Base-by-base conservation (phyloP, 495 filamentous ascomycete genomes). In the Letharia lupina region DNA sequence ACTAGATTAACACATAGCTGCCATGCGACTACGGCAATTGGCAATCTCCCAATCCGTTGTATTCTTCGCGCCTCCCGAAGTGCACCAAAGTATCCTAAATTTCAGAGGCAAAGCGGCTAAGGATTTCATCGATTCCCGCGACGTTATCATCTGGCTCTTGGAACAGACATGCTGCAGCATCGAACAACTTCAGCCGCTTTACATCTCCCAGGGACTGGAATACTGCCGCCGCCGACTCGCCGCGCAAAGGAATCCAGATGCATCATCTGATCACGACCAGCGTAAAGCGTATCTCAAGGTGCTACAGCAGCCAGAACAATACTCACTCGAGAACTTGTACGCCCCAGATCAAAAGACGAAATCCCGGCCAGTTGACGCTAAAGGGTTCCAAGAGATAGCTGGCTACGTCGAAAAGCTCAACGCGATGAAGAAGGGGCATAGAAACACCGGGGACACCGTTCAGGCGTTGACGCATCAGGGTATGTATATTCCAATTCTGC, bases 91-190 rank as follows among this genome's bases (percentile, higher is more conserved):
- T 47, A 82, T 84, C 60, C 48, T 73, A 7, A 74, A 78, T 54
- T 69, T 76, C 16, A 64, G 72, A 42, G 35, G 54, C 10, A 79
- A 77, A 66, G 63, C 28, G 2, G 50, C 61, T 0, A 18, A 37
- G 3, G 61, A 71, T 10, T 1, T 15, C 1, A 69, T 81, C 35
- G 77, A 80, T 64, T 84, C 82, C 0, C 68, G 73, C 13, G 81
- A 87, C 60, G 81, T 87, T 45, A 75, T 87, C 9, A 64, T 69
- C 44, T 88, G 86, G 86, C 77, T 86, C 8, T 74, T 89, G 0
- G 77, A 86, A 60, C 83, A 87, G 60, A 86, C 86, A 0, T 89
- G 86, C 68, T 74, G 70, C 28, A 77, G 69, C 15, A 84, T 81
- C 42, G 79, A 83, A 64, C 81, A 86, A 31, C 61, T 86, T 0